Percentiles rank a stretch among this genome's conserved stretches.
Evolutionary conservation across 352 stramenopile species (phyloP).

Genomic region (Pythium pyrilobum): DNA sequence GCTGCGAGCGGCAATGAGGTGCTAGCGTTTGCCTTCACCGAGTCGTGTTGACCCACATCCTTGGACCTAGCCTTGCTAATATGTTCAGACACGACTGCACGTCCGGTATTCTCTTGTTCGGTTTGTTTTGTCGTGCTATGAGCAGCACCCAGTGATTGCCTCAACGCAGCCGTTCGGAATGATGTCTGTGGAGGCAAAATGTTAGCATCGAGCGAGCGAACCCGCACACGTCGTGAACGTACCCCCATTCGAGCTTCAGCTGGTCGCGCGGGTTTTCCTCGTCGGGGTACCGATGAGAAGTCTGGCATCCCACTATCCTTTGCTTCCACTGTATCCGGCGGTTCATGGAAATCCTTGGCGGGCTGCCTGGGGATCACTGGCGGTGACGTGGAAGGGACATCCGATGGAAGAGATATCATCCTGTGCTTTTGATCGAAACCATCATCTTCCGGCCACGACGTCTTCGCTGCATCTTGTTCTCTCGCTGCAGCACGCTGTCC

Average conservation of each 20-base stretch:
- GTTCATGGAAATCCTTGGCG: not conserved
- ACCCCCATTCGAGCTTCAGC: not conserved
- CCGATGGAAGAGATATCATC: too few relatives aligned
- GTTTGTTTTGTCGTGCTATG: not conserved
- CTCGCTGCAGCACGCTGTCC: too few relatives aligned
- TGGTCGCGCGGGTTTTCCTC: not conserved
- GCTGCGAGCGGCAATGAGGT: slow-evolving; percentile 5
- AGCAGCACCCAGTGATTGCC: not conserved
- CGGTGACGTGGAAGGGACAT: too few relatives aligned
- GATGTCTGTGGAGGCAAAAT: not conserved
- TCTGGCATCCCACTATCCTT: too few relatives aligned
- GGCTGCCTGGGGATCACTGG: too few relatives aligned
- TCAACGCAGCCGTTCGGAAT: not conserved
- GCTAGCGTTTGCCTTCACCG: not conserved
- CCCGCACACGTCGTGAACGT: too few relatives aligned
- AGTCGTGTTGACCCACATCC: not conserved
- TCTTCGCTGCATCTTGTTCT: too few relatives aligned
- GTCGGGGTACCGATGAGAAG: not conserved
- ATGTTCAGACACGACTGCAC: not conserved
- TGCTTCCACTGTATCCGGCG: not conserved
- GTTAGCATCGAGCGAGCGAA: too few relatives aligned
- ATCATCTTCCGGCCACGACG: too few relatives aligned
- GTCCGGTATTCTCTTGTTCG: not conserved
- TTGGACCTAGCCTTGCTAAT: not conserved
- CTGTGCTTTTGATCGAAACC: too few relatives aligned